Evolutionary conservation across 2,329 filamentous ascomycete genomes (phyloP).

Genomic region (Macrophomina tecta): DNA sequence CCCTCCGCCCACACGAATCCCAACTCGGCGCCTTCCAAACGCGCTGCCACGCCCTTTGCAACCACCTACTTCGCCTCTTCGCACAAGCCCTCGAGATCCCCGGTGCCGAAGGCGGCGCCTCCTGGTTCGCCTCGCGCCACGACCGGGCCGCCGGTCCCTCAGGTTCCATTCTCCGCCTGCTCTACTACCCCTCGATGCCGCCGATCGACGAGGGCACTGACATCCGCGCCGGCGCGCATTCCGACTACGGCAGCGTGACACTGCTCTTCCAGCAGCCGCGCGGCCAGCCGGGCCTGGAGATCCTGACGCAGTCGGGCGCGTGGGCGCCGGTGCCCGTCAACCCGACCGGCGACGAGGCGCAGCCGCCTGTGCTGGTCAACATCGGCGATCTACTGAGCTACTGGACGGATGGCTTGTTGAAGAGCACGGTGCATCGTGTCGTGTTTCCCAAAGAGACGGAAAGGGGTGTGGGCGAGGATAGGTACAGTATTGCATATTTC

Average conservation of each 20-base stretch:
- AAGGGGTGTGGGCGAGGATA: conserved; percentile 43
- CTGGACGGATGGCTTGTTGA: conserved; percentile 88
- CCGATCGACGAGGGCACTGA: conserved; percentile 60
- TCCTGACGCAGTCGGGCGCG: conserved; percentile 64
- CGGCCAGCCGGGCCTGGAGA: conserved; percentile 85
- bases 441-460: conserved; percentile 65
- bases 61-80: conserved; percentile 75
- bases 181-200: conserved; percentile 59
- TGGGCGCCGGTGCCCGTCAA: conserved; percentile 54
- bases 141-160: conserved; percentile 56
- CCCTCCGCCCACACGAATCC: conserved; percentile 64
- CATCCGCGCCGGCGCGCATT: conserved; percentile 85
- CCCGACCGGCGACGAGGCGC: conserved; percentile 60
- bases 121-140: conserved; percentile 69
- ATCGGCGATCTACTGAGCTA: conserved; percentile 78
- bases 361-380: conserved; percentile 72
- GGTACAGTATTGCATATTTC: conserved; percentile 68
- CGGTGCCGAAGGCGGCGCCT: conserved; percentile 41
- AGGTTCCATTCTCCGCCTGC: conserved; percentile 58
- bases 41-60: conserved; percentile 75
- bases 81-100: conserved; percentile 73
- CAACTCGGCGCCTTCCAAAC: conserved; percentile 71
- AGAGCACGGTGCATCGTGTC: conserved; percentile 88
- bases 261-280: conserved; percentile 78
- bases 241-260: conserved; percentile 76